Evolutionary conservation across 2,329 filamentous ascomycete species (phyloP), one percentile per base, ranked within the genome.

Genomic region (Magnaporthiopsis incrustans): DNA sequence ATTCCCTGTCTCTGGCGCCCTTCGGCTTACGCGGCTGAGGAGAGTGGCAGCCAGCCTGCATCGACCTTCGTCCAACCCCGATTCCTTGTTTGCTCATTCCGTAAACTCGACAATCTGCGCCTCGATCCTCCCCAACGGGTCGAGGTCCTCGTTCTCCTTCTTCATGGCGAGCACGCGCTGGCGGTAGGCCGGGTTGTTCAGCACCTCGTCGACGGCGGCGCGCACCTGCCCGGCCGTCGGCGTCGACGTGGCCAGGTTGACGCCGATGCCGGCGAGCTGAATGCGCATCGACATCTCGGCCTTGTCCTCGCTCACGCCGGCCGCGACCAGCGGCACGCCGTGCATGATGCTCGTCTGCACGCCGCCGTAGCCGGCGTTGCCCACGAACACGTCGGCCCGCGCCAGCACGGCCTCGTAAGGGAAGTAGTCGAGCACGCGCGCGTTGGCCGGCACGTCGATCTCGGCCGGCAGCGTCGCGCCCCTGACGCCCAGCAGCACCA

Each of bases 281-380:
- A 75, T 76, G 0, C 80, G 73, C 61, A 73, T 71, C 3, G 73
- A 73, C n/a, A 78, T 75, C 65, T 81, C 77, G 1, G 73, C 71
- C 69, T 80, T 79, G 58, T 79, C 78, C 50, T 75, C 75, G 33
- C 70, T 73, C n/a, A 70, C 69, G 1, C 81, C 80, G 0, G 78
- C 75, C 30, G 82, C 69, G 2, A 83, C 76, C 69, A 82, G 75
- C 1, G 81, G 80, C 27, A 81, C 77, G 0, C 79, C 79, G 64
- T 78, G 75, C 33, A 75, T 72, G 1, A 82, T 70, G 1, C 75
- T 75, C 63, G 81, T 78, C 27, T 77, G 74, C 59, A 82, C 75
- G 1, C 77, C 79, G 4, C 80, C 79, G 64, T 80, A 83, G 4
- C 81, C 80, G 14, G 76, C 81, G 60, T 82, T 83, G 14, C 75